A percentile compares a stretch with the other conserved stretches of the same genome.
Conservation (phyloP, 139 green algal species). For the Volvox reticuliferus region DNA sequence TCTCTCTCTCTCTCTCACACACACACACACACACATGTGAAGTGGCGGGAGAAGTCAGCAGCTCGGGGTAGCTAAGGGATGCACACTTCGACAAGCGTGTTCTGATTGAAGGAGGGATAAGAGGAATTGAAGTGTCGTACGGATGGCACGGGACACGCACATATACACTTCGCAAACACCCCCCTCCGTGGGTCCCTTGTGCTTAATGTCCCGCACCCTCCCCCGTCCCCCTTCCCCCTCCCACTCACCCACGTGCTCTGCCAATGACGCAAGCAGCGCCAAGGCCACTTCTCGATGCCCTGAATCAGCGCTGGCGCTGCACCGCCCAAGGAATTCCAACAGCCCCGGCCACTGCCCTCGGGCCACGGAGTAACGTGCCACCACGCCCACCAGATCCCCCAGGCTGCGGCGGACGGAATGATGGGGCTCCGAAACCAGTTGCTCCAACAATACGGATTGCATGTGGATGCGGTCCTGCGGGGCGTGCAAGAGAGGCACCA, state of each 20-base stretch:
- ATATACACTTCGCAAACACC: no score
- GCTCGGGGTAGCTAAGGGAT: no score
- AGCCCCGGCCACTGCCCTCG: conserved; percentile 69
- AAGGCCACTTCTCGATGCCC: conserved; percentile 76
- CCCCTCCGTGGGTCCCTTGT: no score
- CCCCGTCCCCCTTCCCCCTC: not conserved
- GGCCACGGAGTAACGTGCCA: conserved; percentile 72
- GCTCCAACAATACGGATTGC: conserved; percentile 70
- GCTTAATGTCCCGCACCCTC: no score
- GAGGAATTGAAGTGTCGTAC: no score
- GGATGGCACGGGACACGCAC: no score
- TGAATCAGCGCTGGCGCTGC: conserved; percentile 49
- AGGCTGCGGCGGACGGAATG: conserved; percentile 68
- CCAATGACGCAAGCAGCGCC: conserved; percentile 72
- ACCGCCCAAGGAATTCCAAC: conserved; percentile 71
- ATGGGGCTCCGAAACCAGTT: conserved; percentile 62
- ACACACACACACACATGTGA: no score
- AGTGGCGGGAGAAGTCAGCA: no score
- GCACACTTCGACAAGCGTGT: no score
- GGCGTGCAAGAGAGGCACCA: not conserved
- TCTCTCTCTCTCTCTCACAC: no score
- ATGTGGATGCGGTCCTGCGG: conserved; percentile 40
- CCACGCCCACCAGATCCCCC: conserved; percentile 64
- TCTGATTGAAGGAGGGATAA: no score
- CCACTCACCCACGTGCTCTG: conserved; percentile 70